Evolutionary conservation across 1,139 yeast genomes (phyloP).

Genomic region (Pichia sp.): DNA sequence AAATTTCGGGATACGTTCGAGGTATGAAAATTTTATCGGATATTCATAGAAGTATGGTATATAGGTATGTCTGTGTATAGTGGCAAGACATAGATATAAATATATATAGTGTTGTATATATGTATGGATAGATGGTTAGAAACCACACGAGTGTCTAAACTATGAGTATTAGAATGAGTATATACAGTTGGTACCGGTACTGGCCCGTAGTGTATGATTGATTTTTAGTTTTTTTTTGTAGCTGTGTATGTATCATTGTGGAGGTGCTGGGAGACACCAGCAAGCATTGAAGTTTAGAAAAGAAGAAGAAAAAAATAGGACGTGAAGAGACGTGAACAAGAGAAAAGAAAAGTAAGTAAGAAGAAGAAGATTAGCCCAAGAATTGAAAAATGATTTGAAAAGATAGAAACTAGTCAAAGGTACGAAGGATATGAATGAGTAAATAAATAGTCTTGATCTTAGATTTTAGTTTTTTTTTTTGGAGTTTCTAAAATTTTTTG

Average conservation of each 20-base stretch:
- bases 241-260: not conserved
- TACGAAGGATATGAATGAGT: not conserved
- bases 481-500: not conserved
- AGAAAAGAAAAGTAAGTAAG: not conserved
- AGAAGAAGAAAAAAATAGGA: not conserved
- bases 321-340: not conserved
- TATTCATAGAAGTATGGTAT: not conserved
- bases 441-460: not conserved
- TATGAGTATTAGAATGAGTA: not conserved
- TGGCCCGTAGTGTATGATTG: not conserved
- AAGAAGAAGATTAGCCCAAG: not conserved
- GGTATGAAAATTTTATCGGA: not conserved
- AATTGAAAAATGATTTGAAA: not conserved
- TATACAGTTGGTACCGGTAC: not conserved
- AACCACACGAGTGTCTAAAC: not conserved
- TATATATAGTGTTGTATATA: not conserved
- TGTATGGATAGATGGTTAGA: not conserved
- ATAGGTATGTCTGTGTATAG: too few species aligned
- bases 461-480: constrained; percentile 1
- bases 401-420: too few species aligned
- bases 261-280: not conserved
- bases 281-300: not conserved
- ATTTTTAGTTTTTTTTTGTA: not conserved
- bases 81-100: not conserved
- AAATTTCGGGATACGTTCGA: not conserved